Base-by-base conservation (phyloP, 2,329 filamentous ascomycete genomes). In the Chaetoscypha palmicola region DNA sequence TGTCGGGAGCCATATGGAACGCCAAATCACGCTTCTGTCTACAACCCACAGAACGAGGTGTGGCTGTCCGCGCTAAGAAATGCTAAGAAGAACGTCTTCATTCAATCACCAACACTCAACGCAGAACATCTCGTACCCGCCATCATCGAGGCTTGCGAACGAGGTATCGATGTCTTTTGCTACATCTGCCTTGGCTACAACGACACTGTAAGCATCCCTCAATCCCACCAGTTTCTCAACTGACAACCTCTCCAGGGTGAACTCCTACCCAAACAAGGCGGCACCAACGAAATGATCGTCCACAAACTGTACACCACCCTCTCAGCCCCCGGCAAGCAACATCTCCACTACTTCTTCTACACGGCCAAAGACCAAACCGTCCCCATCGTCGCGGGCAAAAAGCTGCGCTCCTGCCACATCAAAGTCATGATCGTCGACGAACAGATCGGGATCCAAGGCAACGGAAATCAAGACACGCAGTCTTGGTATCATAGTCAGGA, bases 131-230 rank as follows among this genome's bases (percentile, higher is more conserved):
- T 89, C 0, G 56, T 88, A 0, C 73, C 78, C 0, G 80, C 79
- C 1, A 72, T 90, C 3, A 58, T 74, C 0, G 72, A 71, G 2
- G 84, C 86, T 0, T 73, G 81, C n/a, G 71, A 78, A 47, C 69
- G 84, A 1, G 84, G 84, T 0, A 64, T 89, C 0, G 67, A 79
- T 39, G 77, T 89, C 0, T 79, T 74, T 1, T 81, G 79, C 59
- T 89, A 86, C 50, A 70, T 88, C 1, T 87, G 83, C 51, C 72
- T 90, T 0, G 84, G 86, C 1, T 91, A 91, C 65, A 90, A 90
- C 50, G 86, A 90, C 52, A 68, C 77, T 0, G 70, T 72, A 58
- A 54, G 68, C 26, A n/a, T 11, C n/a, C 21, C 16, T 10, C 16
- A 22, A 1, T 17, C n/a, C n/a, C n/a, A n/a, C n/a, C n/a, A 3